phyloP scores from a whole-genome alignment of 345 rosid species.

The Rhizophora mangle region DNA sequence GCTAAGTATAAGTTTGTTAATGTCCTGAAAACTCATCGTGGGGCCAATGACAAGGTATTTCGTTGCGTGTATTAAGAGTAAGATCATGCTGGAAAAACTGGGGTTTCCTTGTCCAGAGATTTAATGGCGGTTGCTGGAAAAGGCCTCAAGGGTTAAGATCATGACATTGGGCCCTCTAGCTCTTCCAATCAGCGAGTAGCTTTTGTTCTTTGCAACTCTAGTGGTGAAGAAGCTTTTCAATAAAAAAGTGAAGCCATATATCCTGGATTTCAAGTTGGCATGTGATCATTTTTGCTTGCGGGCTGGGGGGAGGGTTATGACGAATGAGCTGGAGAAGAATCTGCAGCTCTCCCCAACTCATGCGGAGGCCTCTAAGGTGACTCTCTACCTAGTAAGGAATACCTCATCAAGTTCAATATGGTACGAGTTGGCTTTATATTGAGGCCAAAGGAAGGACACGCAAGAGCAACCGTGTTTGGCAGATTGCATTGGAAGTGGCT shows the following conservation, averaged over 20 bases:
- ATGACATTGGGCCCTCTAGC: conserved; percentile 21
- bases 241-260: conserved; percentile 24
- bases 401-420: conserved; percentile 29
- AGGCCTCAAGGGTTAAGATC: conserved; percentile 19
- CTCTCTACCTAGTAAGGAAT: conserved; percentile 25
- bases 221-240: conserved; percentile 23
- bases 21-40: conserved; percentile 24
- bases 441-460: conserved; percentile 21
- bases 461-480: conserved; percentile 22
- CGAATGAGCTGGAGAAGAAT: conserved; percentile 29
- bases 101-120: conserved; percentile 24
- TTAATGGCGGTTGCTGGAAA: conserved; percentile 27
- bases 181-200: conserved; percentile 28
- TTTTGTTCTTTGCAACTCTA: conserved; percentile 26
- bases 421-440: conserved; percentile 17
- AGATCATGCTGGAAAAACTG: conserved; percentile 23
- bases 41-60: conserved; percentile 27
- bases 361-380: conserved; percentile 28
- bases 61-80: conserved; percentile 24
- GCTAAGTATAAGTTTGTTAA: conserved; percentile 27
- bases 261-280: conserved; percentile 29
- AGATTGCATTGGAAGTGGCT: conserved; percentile 28
- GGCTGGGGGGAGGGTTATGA: conserved; percentile 26
- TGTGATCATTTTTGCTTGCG: conserved; percentile 30
- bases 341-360: conserved; percentile 20